These are phyloP conservation scores for Claviceps spartinae DNA, from an alignment of 2,329 filamentous ascomycete genomes.

Conservation along the genomic window DNA sequence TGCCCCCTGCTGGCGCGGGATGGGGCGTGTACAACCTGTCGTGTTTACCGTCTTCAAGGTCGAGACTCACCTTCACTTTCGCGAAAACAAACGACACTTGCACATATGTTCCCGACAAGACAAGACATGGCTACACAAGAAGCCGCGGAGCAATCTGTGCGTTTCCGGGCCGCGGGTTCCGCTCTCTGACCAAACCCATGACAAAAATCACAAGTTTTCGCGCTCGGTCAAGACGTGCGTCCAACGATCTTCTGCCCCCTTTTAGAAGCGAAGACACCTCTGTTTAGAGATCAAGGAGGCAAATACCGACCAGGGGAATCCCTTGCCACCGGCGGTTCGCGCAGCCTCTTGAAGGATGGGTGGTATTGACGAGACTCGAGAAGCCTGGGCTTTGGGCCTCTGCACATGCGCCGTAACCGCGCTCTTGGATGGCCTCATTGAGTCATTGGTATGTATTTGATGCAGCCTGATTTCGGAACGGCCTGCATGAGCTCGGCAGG, in stretches of 20 bases:
- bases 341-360: no score
- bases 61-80: no score
- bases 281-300: no score
- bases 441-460: background rate
- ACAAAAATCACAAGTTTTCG: background rate
- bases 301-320: no score
- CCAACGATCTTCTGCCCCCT: background rate
- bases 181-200: conserved; percentile 1
- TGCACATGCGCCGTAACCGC: background rate
- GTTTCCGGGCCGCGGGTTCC: background rate
- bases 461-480: background rate
- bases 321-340: no score
- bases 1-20: no score
- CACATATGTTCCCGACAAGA: no score
- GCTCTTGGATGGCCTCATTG: no score
- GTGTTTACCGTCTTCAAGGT: no score
- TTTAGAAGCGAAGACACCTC: background rate
- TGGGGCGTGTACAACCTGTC: no score
- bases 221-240: conserved; percentile 4
- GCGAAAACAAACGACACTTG: no score
- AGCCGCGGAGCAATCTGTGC: background rate
- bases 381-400: background rate
- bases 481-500: background rate
- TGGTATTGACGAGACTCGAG: background rate
- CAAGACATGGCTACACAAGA: no score